Evolutionary conservation across 805 yeast genomes (phyloP).

Genomic region (Sugiyamaella chiloensis): DNA sequence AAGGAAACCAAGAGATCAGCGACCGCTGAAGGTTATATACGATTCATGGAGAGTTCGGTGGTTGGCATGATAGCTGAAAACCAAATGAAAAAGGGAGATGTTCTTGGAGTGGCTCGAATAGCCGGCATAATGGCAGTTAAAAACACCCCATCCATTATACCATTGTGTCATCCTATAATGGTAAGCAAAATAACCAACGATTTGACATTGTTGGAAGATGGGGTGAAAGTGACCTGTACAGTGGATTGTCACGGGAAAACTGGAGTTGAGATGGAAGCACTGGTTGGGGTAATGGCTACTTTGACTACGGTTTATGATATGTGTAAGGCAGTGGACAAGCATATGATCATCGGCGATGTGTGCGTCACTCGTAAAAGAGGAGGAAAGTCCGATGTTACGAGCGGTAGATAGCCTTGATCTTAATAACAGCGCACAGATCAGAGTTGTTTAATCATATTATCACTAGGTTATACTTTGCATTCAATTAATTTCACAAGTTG

Average conservation of each 20-base stretch:
- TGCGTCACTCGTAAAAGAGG: conserved; percentile 43
- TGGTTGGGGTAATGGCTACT: conserved; percentile 44
- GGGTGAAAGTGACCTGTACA: conserved; percentile 35
- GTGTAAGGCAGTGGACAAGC: conserved; percentile 56
- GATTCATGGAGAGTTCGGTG: conserved; percentile 37
- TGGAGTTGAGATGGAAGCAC: conserved; percentile 59
- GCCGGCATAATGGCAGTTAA: conserved; percentile 54
- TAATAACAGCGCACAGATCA: too few relatives aligned
- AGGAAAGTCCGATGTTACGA: conserved; percentile 41
- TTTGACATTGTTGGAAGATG: conserved; percentile 27
- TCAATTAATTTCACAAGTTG: too few relatives aligned
- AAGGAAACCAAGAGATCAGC: conserved; percentile 41
- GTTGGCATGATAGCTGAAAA: conserved; percentile 36
- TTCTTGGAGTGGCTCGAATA: conserved; percentile 45
- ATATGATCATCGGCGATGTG: conserved; percentile 41
- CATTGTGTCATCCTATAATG: conserved; percentile 49
- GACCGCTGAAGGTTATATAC: conserved; percentile 42
- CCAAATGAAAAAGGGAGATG: conserved; percentile 51
- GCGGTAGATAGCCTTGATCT: too few relatives aligned
- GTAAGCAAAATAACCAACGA: conserved; percentile 42
- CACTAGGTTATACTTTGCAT: too few relatives aligned
- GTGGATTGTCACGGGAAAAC: conserved; percentile 51
- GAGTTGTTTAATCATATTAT: too few relatives aligned
- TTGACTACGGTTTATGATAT: conserved; percentile 52
- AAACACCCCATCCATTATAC: conserved; percentile 45